phyloP scores from a whole-genome alignment of 2,329 filamentous ascomycete genomes.

The Epichloe sibirici region DNA sequence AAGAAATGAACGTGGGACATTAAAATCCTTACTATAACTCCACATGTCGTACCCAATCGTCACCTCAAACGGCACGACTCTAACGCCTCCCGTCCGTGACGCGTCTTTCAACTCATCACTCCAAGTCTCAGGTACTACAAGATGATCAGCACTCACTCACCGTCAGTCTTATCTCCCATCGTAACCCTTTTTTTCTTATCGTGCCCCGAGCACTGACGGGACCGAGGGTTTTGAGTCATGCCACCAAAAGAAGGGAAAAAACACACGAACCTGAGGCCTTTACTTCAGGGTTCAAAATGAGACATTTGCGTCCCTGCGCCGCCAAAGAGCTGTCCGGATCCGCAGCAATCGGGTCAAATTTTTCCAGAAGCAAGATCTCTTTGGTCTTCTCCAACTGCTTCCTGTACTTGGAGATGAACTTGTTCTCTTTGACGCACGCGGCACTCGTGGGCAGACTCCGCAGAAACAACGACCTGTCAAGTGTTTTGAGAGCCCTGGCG shows the following conservation, averaged over 20 bases:
- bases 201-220: not conserved
- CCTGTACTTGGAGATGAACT: slow-evolving; percentile 61
- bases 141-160: not conserved
- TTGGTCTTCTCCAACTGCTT: slow-evolving; percentile 50
- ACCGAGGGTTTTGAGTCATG: not conserved
- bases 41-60: slow-evolving; percentile 75
- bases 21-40: slow-evolving; percentile 54
- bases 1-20: not conserved
- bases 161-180: not conserved
- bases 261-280: slow-evolving; percentile 34
- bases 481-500: slow-evolving; percentile 63
- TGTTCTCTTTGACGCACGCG: slow-evolving; percentile 62
- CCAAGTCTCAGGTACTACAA: slow-evolving; percentile 54
- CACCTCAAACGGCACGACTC: slow-evolving; percentile 63
- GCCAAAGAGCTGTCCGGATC: slow-evolving; percentile 47
- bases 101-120: slow-evolving; percentile 56
- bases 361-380: slow-evolving; percentile 53
- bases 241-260: not conserved
- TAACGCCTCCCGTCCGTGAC: slow-evolving; percentile 54
- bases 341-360: slow-evolving; percentile 48
- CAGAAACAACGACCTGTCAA: slow-evolving; percentile 76
- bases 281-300: slow-evolving; percentile 46
- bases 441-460: slow-evolving; percentile 66
- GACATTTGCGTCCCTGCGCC: slow-evolving; percentile 45
- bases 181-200: not conserved